phyloP scores from a whole-genome alignment of 1,139 yeast genomes.

The Yamadazyma trypodendri region DNA sequence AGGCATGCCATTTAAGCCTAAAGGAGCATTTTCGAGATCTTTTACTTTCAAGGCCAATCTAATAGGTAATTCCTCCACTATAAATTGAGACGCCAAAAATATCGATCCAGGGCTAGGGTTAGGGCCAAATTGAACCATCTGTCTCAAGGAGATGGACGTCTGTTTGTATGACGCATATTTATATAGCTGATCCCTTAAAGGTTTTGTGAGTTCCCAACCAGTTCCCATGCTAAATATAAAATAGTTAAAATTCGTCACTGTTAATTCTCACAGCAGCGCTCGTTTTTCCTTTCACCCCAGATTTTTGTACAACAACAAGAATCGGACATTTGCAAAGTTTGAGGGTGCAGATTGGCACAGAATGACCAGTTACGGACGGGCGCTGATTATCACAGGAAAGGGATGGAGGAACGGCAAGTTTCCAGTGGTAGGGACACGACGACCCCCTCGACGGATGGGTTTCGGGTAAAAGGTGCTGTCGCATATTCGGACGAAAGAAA shows the following conservation, averaged over 20 bases:
- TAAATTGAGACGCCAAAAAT: slow-evolving; percentile 81
- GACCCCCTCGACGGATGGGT: no score
- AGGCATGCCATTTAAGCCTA: slow-evolving; percentile 70
- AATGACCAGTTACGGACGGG: background rate
- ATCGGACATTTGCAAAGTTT: background rate
- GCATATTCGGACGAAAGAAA: background rate
- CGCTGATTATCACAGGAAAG: background rate
- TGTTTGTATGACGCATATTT: slow-evolving; percentile 74
- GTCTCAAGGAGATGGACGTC: slow-evolving; percentile 79
- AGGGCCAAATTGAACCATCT: slow-evolving; percentile 92
- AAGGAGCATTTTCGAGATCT: slow-evolving; percentile 78
- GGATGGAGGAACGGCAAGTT: background rate
- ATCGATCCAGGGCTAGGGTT: slow-evolving; percentile 75
- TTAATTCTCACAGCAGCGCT: background rate
- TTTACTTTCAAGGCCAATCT: slow-evolving; percentile 83
- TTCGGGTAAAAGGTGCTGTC: background rate
- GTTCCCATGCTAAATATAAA: slow-evolving; percentile 32
- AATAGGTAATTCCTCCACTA: slow-evolving; percentile 84
- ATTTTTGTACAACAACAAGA: background rate
- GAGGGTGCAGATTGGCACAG: background rate
- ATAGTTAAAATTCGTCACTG: background rate
- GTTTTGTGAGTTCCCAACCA: slow-evolving; percentile 46
- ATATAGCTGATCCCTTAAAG: slow-evolving; percentile 39
- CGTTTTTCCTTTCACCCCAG: slow-evolving; percentile 6
- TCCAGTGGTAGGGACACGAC: background rate